Percentiles rank a stretch among this genome's conserved stretches.
Evolutionary conservation across 2,329 filamentous ascomycete species (phyloP).

Genomic region (Chaetomiaceae sp.): DNA sequence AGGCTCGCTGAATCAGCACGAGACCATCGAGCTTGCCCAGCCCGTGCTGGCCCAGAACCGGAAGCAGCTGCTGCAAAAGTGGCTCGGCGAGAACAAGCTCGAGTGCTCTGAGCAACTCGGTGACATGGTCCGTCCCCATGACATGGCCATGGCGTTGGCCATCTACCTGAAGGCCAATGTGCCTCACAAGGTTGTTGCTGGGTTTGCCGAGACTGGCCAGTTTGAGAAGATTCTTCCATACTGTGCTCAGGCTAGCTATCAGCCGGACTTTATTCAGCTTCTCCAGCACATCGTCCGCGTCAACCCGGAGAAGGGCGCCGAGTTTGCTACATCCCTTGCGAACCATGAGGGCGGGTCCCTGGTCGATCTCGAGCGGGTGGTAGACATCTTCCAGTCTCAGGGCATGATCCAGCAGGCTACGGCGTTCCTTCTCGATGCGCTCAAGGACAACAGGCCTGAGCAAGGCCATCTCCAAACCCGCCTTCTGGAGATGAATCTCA

Average conservation of each 20-base stretch:
- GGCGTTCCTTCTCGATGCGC: constrained; percentile 91
- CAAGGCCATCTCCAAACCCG: constrained; percentile 91
- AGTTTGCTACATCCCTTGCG: constrained; percentile 89
- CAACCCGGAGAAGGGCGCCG: constrained; percentile 88
- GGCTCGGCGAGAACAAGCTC: constrained; percentile 93
- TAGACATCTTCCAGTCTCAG: constrained; percentile 97
- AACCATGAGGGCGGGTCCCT: constrained; percentile 84
- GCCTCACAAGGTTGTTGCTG: constrained; percentile 89
- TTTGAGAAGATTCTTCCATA: constrained; percentile 97
- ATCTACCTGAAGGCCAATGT: constrained; percentile 91
- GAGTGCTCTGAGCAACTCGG: constrained; percentile 95
- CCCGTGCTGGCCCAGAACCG: constrained; percentile 90
- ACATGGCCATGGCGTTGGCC: constrained; percentile 77
- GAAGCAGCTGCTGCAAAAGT: constrained; percentile 95
- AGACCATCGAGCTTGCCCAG: constrained; percentile 88
- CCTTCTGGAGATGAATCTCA: constrained; percentile 93
- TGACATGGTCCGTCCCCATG: constrained; percentile 86
- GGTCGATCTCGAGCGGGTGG: constrained; percentile 88
- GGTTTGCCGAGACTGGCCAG: constrained; percentile 90
- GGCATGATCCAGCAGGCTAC: constrained; percentile 97
- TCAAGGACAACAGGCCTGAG: constrained; percentile 92
- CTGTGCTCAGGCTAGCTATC: constrained; percentile 76
- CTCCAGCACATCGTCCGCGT: constrained; percentile 88
- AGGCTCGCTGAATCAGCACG: constrained; percentile 84
- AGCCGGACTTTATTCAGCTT: constrained; percentile 90